Conservation (phyloP, 2,329 filamentous ascomycete genomes). For the Zymoseptoria passerinii region DNA sequence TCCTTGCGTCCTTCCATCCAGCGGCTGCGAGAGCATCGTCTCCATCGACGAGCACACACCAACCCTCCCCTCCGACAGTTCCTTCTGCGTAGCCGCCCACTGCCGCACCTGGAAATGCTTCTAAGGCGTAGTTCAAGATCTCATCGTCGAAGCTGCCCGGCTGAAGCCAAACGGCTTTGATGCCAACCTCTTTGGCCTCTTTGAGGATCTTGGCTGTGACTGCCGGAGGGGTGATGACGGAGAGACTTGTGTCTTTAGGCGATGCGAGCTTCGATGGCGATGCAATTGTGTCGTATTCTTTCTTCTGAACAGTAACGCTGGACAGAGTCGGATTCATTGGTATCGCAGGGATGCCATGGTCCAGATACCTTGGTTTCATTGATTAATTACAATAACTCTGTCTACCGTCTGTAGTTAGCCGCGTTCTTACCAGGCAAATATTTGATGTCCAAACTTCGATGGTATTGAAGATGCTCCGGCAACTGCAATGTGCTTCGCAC, state of each 20-base stretch:
- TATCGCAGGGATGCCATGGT: conserved; percentile 63
- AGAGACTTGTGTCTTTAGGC: conserved; percentile 65
- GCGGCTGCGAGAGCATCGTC: conserved; percentile 53
- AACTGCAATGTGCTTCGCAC: conserved; percentile 72
- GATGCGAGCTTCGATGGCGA: conserved; percentile 57
- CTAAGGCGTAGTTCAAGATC: conserved; percentile 60
- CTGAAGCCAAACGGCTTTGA: conserved; percentile 78
- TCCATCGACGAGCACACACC: conserved; percentile 83
- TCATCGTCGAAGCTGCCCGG: conserved; percentile 78
- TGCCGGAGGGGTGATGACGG: conserved; percentile 76
- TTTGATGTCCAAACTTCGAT: conserved; percentile 80
- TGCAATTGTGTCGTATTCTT: conserved; percentile 55
- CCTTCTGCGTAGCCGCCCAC: conserved; percentile 59
- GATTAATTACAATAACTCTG: too few relatives aligned
- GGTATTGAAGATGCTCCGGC: conserved; percentile 82
- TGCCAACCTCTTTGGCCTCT: conserved; percentile 66
- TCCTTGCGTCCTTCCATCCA: conserved; percentile 19
- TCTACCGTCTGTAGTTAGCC: not conserved
- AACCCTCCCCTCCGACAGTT: conserved; percentile 64
- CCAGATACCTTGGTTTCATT: too few relatives aligned
- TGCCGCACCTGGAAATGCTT: conserved; percentile 57
- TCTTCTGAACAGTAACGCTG: conserved; percentile 53
- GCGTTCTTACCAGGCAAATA: conserved; percentile 79
- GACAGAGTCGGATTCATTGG: conserved; percentile 71
- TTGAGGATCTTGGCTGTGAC: conserved; percentile 66